Evolutionary conservation across 148 eudicot genomes (phyloP).

Genomic region (Cornus suecica): DNA sequence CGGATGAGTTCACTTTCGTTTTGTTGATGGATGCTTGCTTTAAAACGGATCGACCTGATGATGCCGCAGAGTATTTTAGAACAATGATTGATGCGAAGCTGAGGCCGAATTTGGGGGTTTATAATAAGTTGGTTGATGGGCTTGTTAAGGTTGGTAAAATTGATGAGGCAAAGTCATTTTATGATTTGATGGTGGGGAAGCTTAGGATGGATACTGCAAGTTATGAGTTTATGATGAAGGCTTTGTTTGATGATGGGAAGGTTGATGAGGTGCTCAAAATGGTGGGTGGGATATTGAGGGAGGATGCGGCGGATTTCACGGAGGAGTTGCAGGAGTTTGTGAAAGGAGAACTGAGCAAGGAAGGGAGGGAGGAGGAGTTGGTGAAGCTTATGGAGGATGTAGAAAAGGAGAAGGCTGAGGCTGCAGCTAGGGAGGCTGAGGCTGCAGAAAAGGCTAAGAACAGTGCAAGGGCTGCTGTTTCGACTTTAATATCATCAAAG

Average conservation of each 20-base stretch:
- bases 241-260: conserved; percentile 66
- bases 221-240: conserved; percentile 74
- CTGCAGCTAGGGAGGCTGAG: conserved; percentile 66
- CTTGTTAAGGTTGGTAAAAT: conserved; percentile 72
- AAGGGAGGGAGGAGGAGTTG: conserved; percentile 75
- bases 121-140: conserved; percentile 71
- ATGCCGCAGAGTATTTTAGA: conserved; percentile 74
- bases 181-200: conserved; percentile 85
- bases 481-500: conserved; percentile 70
- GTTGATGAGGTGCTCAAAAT: conserved; percentile 68
- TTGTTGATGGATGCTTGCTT: conserved; percentile 86
- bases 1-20: conserved; percentile 77
- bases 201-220: conserved; percentile 80
- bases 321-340: conserved; percentile 75
- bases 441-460: conserved; percentile 76
- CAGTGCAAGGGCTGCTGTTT: conserved; percentile 71
- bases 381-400: conserved; percentile 60
- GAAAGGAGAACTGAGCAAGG: conserved; percentile 59
- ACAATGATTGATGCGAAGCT: conserved; percentile 72
- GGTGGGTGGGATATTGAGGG: conserved; percentile 64
- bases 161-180: conserved; percentile 83
- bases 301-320: conserved; percentile 68
- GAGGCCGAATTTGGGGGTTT: conserved; percentile 75
- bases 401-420: conserved; percentile 83
- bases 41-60: conserved; percentile 67